Evolutionary conservation across 140 eudicot genomes (phyloP).

Genomic region (Senecio squalidus): DNA sequence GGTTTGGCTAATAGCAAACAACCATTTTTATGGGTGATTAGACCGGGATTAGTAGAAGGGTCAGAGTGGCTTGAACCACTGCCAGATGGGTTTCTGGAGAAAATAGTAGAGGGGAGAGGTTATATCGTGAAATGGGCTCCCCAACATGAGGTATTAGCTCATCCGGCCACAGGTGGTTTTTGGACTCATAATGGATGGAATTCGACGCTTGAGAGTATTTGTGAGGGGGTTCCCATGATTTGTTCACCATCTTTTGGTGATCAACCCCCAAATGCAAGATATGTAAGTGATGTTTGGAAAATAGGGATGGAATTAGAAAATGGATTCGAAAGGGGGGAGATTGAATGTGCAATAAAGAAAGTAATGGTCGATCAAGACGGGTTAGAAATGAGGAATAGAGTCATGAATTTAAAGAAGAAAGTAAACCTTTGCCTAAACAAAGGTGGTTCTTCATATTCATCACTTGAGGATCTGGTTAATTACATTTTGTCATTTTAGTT

Average conservation of each 20-base stretch:
- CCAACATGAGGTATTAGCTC: slow-evolving; percentile 23
- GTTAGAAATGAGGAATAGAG: slow-evolving; percentile 11
- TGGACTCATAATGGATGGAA: slow-evolving; percentile 32
- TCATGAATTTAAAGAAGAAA: slow-evolving; percentile 8
- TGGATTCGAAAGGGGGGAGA: slow-evolving; percentile 22
- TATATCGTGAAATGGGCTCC: slow-evolving; percentile 36
- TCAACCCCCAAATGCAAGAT: slow-evolving; percentile 20
- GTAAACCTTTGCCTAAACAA: slow-evolving; percentile 11
- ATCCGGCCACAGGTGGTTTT: slow-evolving; percentile 11
- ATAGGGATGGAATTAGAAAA: slow-evolving; percentile 21
- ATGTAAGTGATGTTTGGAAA: slow-evolving; percentile 25
- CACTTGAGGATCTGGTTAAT: slow-evolving; percentile 11
- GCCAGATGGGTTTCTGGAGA: slow-evolving; percentile 23
- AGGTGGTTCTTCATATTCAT: slow-evolving; percentile 23
- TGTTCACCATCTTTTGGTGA: slow-evolving; percentile 21
- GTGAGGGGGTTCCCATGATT: slow-evolving; percentile 35
- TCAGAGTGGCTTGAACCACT: slow-evolving; percentile 19
- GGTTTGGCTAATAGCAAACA: slow-evolving; percentile 30
- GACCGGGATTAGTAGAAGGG: slow-evolving; percentile 22
- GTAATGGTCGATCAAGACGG: slow-evolving; percentile 19
- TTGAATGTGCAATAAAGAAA: slow-evolving; percentile 9
- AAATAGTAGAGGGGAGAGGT: slow-evolving; percentile 13
- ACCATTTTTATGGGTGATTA: slow-evolving; percentile 28
- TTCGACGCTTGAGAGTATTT: slow-evolving; percentile 32
- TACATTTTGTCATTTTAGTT: slow-evolving; percentile 12